Percentiles rank a stretch among this genome's conserved stretches.
phyloP scores from a whole-genome alignment of 495 filamentous ascomycete genomes.

The Podospora conica region DNA sequence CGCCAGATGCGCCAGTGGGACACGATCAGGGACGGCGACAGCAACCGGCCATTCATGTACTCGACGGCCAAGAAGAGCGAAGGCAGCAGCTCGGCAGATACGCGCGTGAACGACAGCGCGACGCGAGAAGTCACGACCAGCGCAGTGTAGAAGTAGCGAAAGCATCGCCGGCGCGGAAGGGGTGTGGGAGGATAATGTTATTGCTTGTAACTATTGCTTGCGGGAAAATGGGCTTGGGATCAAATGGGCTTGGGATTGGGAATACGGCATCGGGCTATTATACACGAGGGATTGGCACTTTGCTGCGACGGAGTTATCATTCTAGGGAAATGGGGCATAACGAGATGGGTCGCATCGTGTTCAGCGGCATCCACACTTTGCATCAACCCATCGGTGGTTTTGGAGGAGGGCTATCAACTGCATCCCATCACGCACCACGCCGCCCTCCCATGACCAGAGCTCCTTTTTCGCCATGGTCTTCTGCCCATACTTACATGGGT shows the following conservation, averaged over 20 bases:
- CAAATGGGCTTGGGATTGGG: too few relatives aligned
- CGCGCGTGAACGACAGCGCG: background rate
- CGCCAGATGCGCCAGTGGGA: conserved; percentile 8
- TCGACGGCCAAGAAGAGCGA: background rate
- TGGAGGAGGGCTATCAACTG: background rate
- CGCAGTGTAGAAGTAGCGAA: background rate
- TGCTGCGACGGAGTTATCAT: background rate
- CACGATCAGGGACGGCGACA: background rate
- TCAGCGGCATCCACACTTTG: background rate
- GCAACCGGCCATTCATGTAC: conserved; percentile 1
- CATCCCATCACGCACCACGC: background rate
- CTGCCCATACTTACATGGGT: background rate
- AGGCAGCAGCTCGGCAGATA: background rate
- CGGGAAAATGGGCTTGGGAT: background rate
- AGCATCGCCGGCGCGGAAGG: background rate
- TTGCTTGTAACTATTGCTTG: background rate
- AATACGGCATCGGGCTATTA: background rate
- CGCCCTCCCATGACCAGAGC: background rate
- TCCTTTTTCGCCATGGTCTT: background rate
- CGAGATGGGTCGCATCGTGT: background rate
- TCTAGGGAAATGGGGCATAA: background rate
- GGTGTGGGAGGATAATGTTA: background rate
- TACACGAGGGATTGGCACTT: background rate
- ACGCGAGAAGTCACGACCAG: background rate
- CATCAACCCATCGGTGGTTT: background rate